Evolutionary conservation across 2,329 filamentous ascomycete species (phyloP), one percentile per base, ranked within the genome.

Genomic region (Claviceps monticola): DNA sequence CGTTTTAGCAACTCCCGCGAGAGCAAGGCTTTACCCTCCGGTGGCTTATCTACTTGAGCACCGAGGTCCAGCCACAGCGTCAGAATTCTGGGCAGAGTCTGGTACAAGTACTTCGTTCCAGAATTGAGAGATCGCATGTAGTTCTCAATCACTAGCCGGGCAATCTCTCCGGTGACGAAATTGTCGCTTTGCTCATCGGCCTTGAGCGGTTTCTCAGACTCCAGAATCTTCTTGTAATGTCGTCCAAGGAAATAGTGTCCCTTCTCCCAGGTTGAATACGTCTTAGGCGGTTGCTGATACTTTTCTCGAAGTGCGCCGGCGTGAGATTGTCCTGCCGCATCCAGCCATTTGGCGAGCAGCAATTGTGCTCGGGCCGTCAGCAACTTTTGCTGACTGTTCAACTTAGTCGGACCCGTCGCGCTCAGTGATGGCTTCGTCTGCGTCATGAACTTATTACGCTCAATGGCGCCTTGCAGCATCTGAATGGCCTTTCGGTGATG

Each of bases 241-340:
- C 91, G 88, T 5, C 93, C 93, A 9, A 99, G 78, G 65, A 96
- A 95, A 65, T 97, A 98, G 64, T 97, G 91, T 0, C 88, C 90
- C 67, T 96, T 97, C 64, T 98, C 93, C 90, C 91, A 98, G 49
- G 80, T 80, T 5, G 74, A 70, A 59, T 74, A 72, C 1, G 79
- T 82, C 62, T 78, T 82, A n/a, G 86, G 80, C 1, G 90, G 90
- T 57, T 85, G 79, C 56, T 89, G 84, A 60, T 96, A 98, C 62
- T 88, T 87, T 51, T 82, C 77, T 46, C 88, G 81, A 56, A 97
- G 77, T 4, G 86, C 82, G 45, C 81, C 78, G 4, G 88, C 86
- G 61, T 95, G 86, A 1, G 89, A 95, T 65, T 97, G 91, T 5
- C 93, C 93, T n/a, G 91, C 87, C 52, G 79, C 83, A 62, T 97